phyloP scores from a whole-genome alignment of 2,329 filamentous ascomycete species.

The Trichoderma simmonsii region DNA sequence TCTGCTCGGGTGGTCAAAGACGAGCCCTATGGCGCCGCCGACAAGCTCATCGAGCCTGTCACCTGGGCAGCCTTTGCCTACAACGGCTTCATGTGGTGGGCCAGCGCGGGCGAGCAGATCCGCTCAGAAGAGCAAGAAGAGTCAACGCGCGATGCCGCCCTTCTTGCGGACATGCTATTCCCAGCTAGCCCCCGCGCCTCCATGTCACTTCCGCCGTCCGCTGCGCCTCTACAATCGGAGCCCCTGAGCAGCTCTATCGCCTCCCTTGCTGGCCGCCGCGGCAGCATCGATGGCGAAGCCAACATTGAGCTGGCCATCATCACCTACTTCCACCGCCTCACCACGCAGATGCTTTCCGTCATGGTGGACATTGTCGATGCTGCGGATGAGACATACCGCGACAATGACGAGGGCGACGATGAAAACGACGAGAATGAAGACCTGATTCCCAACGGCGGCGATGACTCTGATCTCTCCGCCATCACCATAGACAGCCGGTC shows the following conservation, averaged over 20 bases:
- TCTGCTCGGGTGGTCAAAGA: conserved; percentile 31
- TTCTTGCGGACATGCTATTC: conserved; percentile 52
- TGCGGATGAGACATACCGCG: conserved; percentile 41
- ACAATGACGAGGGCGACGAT: conserved; percentile 34
- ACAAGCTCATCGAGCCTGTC: conserved; percentile 58
- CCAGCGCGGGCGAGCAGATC: conserved; percentile 72
- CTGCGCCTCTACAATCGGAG: conserved; percentile 31
- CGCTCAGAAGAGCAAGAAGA: conserved; percentile 60
- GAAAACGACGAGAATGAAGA: conserved; percentile 29
- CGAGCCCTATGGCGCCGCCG: conserved; percentile 48
- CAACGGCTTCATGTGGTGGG: conserved; percentile 87
- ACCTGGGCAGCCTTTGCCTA: conserved; percentile 76
- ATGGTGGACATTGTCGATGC: conserved; percentile 59
- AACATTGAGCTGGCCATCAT: conserved; percentile 67
- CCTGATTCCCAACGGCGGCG: conserved; percentile 25
- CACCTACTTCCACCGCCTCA: conserved; percentile 77
- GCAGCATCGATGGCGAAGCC: conserved; percentile 42
- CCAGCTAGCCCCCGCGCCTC: conserved; percentile 25
- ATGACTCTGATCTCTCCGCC: conserved; percentile 37
- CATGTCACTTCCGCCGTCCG: conserved; percentile 32
- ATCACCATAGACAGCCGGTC: conserved; percentile 62
- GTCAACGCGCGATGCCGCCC: conserved; percentile 49
- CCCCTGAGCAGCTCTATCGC: conserved; percentile 42
- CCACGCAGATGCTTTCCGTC: conserved; percentile 60
- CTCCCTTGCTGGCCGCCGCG: conserved; percentile 41